Percentiles rank a stretch among this genome's conserved stretches.
Conservation (phyloP, 179 eudicot species). For the Corrigiola litoralis region DNA sequence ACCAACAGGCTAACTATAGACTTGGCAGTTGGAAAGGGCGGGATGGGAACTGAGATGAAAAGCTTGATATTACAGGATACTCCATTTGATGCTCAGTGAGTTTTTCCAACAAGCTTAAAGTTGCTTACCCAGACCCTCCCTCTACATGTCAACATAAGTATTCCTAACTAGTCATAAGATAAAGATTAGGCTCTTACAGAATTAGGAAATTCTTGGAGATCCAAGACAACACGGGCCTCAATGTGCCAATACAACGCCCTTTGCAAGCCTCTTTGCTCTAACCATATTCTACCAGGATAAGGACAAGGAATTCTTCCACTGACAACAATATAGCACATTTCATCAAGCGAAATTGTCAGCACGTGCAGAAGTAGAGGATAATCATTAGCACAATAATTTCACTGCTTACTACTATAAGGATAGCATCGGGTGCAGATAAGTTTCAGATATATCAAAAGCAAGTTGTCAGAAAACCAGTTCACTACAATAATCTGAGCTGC, state of each 20-base stretch:
- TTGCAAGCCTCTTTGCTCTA: slow-evolving; percentile 95
- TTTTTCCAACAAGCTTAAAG: not conserved
- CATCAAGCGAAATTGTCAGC: slow-evolving; percentile 13
- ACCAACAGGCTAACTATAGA: not conserved
- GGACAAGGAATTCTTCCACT: slow-evolving; percentile 96
- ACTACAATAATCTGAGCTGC: not conserved
- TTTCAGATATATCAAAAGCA: not conserved
- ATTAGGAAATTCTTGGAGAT: slow-evolving; percentile 72
- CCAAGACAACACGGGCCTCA: slow-evolving; percentile 97
- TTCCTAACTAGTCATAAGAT: not conserved
- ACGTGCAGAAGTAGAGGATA: not conserved
- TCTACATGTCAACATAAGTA: slow-evolving; percentile 1
- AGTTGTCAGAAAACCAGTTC: not conserved
- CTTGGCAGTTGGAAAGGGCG: not conserved
- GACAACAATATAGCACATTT: slow-evolving; percentile 22
- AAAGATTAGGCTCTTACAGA: slow-evolving; percentile 46
- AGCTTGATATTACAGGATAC: not conserved
- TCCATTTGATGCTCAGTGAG: not conserved
- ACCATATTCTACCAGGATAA: slow-evolving; percentile 92
- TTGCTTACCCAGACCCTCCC: not conserved
- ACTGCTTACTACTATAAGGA: not conserved
- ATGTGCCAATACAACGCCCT: slow-evolving; percentile 96
- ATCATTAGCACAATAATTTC: not conserved
- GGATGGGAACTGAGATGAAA: slow-evolving; percentile 5
- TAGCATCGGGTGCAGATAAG: not conserved